phyloP scores from a whole-genome alignment of 257 asterid genomes.

The Plantago elongata region DNA sequence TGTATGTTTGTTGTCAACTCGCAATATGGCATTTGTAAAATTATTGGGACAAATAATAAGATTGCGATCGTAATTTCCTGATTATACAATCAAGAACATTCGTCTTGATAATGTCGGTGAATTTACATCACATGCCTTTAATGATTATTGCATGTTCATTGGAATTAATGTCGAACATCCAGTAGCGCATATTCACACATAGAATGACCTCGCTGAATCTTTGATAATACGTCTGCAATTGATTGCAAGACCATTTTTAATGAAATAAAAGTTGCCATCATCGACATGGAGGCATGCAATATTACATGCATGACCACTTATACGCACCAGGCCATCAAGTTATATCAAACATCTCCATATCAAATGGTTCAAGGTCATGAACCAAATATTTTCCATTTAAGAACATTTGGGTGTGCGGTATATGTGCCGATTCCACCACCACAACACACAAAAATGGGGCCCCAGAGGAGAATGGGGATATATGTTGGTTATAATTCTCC shows the following conservation, averaged over 20 bases:
- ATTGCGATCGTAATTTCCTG: not conserved
- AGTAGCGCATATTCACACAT: not conserved
- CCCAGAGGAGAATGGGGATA: not conserved
- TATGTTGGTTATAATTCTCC: slow-evolving; percentile 5
- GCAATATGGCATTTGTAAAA: not conserved
- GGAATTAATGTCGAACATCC: not conserved
- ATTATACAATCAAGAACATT: not conserved
- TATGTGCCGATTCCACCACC: not conserved
- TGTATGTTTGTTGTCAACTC: slow-evolving; percentile 11
- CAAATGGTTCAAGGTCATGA: not conserved
- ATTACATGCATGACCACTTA: not conserved
- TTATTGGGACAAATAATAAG: not conserved
- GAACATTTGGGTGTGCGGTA: not conserved
- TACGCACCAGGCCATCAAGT: not conserved
- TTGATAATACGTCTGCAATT: not conserved
- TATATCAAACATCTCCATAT: not conserved
- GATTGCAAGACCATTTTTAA: not conserved
- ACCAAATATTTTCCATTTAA: not conserved
- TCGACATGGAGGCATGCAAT: not conserved
- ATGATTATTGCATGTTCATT: slow-evolving; percentile 6
- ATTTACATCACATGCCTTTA: slow-evolving; percentile 6
- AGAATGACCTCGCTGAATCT: slow-evolving; percentile 7
- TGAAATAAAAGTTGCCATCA: not conserved
- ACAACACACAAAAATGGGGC: not conserved
- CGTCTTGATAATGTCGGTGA: slow-evolving; percentile 16